phyloP scores from a whole-genome alignment of 2,329 filamentous ascomycete genomes.

The Xylogone sp. region DNA sequence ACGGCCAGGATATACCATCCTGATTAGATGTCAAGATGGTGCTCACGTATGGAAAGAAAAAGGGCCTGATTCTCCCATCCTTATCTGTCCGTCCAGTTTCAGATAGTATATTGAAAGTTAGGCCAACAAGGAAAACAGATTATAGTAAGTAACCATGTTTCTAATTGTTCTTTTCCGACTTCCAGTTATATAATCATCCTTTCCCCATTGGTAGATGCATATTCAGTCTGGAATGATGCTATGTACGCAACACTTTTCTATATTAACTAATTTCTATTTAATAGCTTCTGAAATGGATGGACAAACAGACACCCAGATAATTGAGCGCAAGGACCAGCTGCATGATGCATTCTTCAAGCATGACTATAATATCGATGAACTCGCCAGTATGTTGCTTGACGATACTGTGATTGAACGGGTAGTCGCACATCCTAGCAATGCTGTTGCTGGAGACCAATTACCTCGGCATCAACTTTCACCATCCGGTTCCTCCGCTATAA shows the following conservation, averaged over 20 bases:
- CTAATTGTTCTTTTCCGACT: too few species aligned
- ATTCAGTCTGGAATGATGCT: too few species aligned
- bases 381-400: constrained; percentile 18
- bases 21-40: constrained; percentile 4
- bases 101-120: not conserved
- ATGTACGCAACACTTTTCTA: too few species aligned
- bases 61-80: constrained; percentile 15
- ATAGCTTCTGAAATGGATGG: not conserved
- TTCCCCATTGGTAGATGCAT: too few species aligned
- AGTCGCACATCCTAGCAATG: not conserved
- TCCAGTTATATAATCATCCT: too few species aligned
- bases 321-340: not conserved
- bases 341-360: not conserved
- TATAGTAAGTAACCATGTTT: not conserved
- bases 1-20: not conserved
- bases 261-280: not conserved
- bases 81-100: constrained; percentile 13
- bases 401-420: constrained; percentile 15
- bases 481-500: not conserved
- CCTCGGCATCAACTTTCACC: not conserved
- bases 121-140: not conserved
- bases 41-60: constrained; percentile 19
- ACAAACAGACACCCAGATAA: not conserved
- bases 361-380: constrained; percentile 19
- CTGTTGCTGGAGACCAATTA: not conserved